Conservation (phyloP, 345 rosid genomes). For the Alliaria petiolata region DNA sequence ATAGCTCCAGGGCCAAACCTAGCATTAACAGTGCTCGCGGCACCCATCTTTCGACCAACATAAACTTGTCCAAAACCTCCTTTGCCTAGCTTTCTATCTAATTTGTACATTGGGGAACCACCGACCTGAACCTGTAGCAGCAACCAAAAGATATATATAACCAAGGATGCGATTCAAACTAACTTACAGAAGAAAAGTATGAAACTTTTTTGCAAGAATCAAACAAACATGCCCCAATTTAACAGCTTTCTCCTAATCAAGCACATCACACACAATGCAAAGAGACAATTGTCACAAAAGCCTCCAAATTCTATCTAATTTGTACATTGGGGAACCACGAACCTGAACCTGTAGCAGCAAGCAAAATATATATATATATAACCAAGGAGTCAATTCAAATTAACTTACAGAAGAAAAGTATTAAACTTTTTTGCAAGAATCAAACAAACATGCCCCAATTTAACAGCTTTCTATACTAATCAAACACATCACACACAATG, state of each 20-base stretch:
- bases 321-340: slow-evolving; percentile 80
- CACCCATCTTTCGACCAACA: slow-evolving; percentile 68
- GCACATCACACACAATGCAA: slow-evolving; percentile 21
- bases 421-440: neutral
- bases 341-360: slow-evolving; percentile 62
- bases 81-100: no score
- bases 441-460: neutral
- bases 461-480: neutral
- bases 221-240: neutral
- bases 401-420: neutral
- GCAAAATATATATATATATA: no score
- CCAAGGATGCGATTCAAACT: no score
- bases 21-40: slow-evolving; percentile 37
- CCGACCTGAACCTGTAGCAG: slow-evolving; percentile 75
- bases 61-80: slow-evolving; percentile 98
- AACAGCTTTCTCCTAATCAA: neutral
- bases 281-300: no score
- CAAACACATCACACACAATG: slow-evolving; percentile 9
- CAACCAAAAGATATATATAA: no score
- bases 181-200: neutral
- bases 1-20: slow-evolving; percentile 72
- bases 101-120: slow-evolving; percentile 72
- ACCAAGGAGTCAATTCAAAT: no score
- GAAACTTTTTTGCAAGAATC: neutral
- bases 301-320: slow-evolving; percentile 81